Base-by-base conservation (phyloP, 2,329 filamentous ascomycete species). In the Ceratocystiopsis sp. region DNA sequence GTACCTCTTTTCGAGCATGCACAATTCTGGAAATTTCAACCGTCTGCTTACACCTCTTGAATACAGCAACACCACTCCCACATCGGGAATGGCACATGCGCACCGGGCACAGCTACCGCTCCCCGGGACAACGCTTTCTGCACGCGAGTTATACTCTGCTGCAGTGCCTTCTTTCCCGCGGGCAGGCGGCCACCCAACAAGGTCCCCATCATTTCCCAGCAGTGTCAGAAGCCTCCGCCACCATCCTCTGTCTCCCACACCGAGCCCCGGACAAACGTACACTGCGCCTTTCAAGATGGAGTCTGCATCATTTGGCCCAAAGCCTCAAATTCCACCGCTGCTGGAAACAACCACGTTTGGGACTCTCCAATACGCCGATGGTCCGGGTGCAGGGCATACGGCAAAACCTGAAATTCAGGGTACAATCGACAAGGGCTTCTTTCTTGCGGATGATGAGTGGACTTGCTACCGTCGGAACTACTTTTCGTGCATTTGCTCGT, bases 391-490 rank as follows among this genome's bases (percentile, higher is more conserved):
- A 37, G 59, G 56, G 7, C 58, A 64, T 3, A 63, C 67, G 1
- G 69, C 91, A 50, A 78, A 77, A 49, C 70, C 82, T 17, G 79
- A 83, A 14, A 83, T 94, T 49, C 69, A 78, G 29, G 84, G 83
- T 34, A 80, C 76, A 53, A 85, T 93, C 46, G 84, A 93, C 58
- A 93, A 93, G 53, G 86, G 86, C 0, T 93, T 93, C 61, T 93
- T 94, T 57, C 65, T 78, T 34, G 72, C 71, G 4, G 86, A 93
- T 44, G 69, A 73, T 16, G 84, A 87, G 52, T 94, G 85, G 85
- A 94, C 86, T 0, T 93, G 86, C 62, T 94, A 94, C 57, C 72
- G 86, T 33, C 73, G 87, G 37, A 94, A 94, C 58, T 94, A 94
- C 61, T 91, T 94, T 57, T 80, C 83, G 0, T 85, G 91, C 42